Conservation (phyloP, 2,329 filamentous ascomycete species). For the Chrysoporthe puriensis region DNA sequence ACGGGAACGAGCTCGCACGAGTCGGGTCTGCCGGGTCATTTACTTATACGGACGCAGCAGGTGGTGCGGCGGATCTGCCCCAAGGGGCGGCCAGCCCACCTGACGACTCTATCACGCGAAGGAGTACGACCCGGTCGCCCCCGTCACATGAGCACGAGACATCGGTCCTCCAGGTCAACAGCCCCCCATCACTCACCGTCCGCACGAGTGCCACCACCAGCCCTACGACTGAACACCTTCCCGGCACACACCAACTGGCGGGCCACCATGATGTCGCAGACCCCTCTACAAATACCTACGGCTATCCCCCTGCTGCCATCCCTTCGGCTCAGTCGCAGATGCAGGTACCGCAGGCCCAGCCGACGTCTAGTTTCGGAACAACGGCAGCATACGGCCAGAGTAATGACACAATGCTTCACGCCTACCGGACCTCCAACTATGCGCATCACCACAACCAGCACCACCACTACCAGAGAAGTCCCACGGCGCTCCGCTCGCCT, state of each 20-base stretch:
- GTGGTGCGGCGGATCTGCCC: slow-evolving; percentile 36
- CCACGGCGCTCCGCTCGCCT: slow-evolving; percentile 34
- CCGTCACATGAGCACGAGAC: slow-evolving; percentile 30
- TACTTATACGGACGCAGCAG: slow-evolving; percentile 40
- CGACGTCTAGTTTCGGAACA: slow-evolving; percentile 31
- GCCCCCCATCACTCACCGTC: slow-evolving; percentile 44
- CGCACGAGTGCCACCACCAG: slow-evolving; percentile 39
- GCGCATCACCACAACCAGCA: slow-evolving; percentile 33
- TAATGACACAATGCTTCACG: slow-evolving; percentile 57
- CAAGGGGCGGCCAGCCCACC: slow-evolving; percentile 40
- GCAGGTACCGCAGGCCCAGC: slow-evolving; percentile 33
- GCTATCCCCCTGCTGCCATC: slow-evolving; percentile 57
- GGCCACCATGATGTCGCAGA: slow-evolving; percentile 36
- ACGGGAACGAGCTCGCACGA: slow-evolving; percentile 58
- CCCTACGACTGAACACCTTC: slow-evolving; percentile 34
- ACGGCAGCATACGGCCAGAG: slow-evolving; percentile 43
- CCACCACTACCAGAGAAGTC: slow-evolving; percentile 29
- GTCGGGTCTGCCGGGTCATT: slow-evolving; percentile 50
- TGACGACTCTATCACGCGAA: slow-evolving; percentile 37
- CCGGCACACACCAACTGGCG: slow-evolving; percentile 32
- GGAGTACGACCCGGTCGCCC: slow-evolving; percentile 27
- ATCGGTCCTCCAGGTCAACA: slow-evolving; percentile 35
- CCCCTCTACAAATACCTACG: slow-evolving; percentile 58
- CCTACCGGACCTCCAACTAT: slow-evolving; percentile 58
- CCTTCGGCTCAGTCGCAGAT: slow-evolving; percentile 40